phyloP scores from a whole-genome alignment of 345 rosid species.

The Tarenaya hassleriana region DNA sequence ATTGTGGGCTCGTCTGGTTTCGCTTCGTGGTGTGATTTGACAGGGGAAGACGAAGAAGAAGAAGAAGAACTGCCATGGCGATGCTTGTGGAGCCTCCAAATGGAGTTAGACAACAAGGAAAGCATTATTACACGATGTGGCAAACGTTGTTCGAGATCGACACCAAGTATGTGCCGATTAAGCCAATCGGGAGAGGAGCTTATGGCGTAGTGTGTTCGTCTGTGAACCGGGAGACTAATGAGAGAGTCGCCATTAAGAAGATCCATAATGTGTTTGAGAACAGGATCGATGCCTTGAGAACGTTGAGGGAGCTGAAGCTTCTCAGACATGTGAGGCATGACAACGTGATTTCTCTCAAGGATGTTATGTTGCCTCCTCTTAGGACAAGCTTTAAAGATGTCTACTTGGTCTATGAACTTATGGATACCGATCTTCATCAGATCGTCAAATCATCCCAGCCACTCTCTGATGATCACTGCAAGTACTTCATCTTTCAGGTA shows the following conservation, averaged over 20 bases:
- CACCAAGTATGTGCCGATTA: slow-evolving; percentile 72
- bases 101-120: slow-evolving; percentile 54
- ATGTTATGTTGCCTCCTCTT: slow-evolving; percentile 69
- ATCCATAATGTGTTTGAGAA: slow-evolving; percentile 78
- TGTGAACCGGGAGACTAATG: slow-evolving; percentile 62
- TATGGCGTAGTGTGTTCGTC: slow-evolving; percentile 87
- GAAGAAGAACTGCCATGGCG: slow-evolving; percentile 43
- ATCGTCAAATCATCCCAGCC: slow-evolving; percentile 69
- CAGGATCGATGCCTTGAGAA: slow-evolving; percentile 52
- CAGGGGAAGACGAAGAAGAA: slow-evolving; percentile 7
- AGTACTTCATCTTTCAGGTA: slow-evolving; percentile 82
- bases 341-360: slow-evolving; percentile 75
- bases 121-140: slow-evolving; percentile 82
- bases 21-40: slow-evolving; percentile 11
- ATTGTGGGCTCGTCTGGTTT: neutral
- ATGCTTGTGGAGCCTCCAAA: slow-evolving; percentile 80
- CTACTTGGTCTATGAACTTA: slow-evolving; percentile 81
- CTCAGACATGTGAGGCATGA: slow-evolving; percentile 75
- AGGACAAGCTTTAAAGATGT: slow-evolving; percentile 64
- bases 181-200: slow-evolving; percentile 86
- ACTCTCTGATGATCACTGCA: slow-evolving; percentile 73
- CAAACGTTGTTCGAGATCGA: slow-evolving; percentile 83
- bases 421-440: slow-evolving; percentile 92
- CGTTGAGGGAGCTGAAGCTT: slow-evolving; percentile 71
- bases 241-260: slow-evolving; percentile 83